phyloP scores from a whole-genome alignment of 2,329 filamentous ascomycete genomes.

The Trichoderma simmonsii region DNA sequence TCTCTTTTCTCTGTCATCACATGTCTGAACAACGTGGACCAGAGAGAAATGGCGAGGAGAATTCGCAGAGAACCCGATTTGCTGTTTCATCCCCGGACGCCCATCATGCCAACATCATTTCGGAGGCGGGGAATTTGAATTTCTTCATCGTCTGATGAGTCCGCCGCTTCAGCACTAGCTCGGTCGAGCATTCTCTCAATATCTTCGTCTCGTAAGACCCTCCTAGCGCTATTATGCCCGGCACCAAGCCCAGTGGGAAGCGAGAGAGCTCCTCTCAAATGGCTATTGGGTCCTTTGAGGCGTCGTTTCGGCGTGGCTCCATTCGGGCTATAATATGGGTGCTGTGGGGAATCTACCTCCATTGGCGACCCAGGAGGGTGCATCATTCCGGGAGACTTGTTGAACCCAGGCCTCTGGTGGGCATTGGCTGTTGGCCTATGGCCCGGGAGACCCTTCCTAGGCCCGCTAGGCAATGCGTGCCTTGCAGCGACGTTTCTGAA shows the following conservation, averaged over 20 bases:
- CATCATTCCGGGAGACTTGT: constrained; percentile 41
- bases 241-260: constrained; percentile 48
- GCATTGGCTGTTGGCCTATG: constrained; percentile 40
- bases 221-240: constrained; percentile 36
- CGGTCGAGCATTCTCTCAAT: constrained; percentile 58
- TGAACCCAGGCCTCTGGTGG: constrained; percentile 47
- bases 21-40: neutral
- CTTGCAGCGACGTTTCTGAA: constrained; percentile 24
- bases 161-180: constrained; percentile 46
- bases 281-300: constrained; percentile 38
- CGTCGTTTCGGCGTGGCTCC: constrained; percentile 43
- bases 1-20: neutral
- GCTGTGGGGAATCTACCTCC: constrained; percentile 43
- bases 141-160: constrained; percentile 57
- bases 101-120: constrained; percentile 32
- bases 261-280: constrained; percentile 43
- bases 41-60: neutral
- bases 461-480: constrained; percentile 45
- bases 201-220: constrained; percentile 50
- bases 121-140: constrained; percentile 46
- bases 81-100: constrained; percentile 18
- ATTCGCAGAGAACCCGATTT: too few species aligned
- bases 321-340: constrained; percentile 27
- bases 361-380: constrained; percentile 43
- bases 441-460: constrained; percentile 51